These are phyloP conservation scores for Penicillium vulpinum DNA, from an alignment of 2,329 filamentous ascomycete species.

Conservation along the genomic window DNA sequence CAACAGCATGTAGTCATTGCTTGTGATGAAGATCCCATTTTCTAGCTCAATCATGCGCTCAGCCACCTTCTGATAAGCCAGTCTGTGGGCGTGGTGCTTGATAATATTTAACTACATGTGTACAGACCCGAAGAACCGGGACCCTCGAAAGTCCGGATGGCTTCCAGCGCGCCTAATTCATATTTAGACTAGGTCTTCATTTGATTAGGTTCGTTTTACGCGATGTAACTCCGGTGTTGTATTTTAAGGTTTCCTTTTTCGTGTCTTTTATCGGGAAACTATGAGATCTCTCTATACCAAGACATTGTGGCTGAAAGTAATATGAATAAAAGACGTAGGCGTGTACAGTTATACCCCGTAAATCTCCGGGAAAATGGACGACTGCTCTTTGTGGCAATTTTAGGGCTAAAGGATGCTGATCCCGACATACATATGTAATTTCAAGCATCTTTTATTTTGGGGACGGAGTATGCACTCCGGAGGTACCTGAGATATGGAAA, in stretches of 20 bases:
- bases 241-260: background rate
- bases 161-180: background rate
- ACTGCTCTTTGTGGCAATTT: background rate
- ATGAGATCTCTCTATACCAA: no score
- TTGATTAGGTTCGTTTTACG: background rate
- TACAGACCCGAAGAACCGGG: no score
- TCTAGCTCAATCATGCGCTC: background rate
- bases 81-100: constrained; percentile 1
- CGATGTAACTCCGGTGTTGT: background rate
- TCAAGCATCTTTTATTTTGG: background rate
- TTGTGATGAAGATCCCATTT: background rate
- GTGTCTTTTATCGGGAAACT: background rate
- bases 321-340: no score
- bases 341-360: no score
- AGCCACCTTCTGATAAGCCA: constrained; percentile 1
- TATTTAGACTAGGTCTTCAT: background rate
- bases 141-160: background rate
- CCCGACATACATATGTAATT: background rate
- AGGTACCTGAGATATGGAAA: no score
- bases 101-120: no score
- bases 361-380: background rate
- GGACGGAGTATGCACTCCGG: no score
- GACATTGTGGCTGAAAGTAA: no score
- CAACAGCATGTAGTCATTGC: background rate
- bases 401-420: background rate